Percentiles rank a stretch among this genome's conserved stretches.
Evolutionary conservation across 2,329 filamentous ascomycete species (phyloP).

Genomic region (Nakataea oryzae): DNA sequence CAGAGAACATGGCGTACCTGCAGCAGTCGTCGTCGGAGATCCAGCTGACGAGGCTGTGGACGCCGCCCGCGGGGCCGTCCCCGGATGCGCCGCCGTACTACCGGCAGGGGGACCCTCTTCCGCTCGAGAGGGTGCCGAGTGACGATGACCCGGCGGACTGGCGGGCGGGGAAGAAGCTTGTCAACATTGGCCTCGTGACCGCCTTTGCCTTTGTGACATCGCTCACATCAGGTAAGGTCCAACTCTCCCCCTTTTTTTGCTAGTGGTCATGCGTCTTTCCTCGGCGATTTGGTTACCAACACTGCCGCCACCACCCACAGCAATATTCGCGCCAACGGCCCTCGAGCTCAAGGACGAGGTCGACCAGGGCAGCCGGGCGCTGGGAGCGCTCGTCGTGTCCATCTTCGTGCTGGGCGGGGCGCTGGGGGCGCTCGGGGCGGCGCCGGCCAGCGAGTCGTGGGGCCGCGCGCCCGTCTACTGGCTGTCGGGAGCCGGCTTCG

Average conservation of each 20-base stretch:
- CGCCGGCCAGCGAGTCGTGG: conserved; percentile 23
- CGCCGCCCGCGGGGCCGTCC: not conserved
- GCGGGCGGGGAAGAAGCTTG: not conserved
- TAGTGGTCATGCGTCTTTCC: too few relatives aligned
- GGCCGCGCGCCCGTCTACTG: conserved; percentile 21
- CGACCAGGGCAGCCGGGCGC: conserved; percentile 16
- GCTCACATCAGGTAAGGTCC: not conserved
- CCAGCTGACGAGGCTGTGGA: not conserved
- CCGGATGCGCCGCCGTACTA: not conserved
- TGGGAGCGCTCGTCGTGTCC: conserved; percentile 55
- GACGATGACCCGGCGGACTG: not conserved
- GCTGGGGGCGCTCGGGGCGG: conserved; percentile 20
- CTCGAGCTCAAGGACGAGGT: not conserved
- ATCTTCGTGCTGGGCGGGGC: conserved; percentile 51
- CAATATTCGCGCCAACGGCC: not conserved
- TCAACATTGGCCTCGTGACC: not conserved
- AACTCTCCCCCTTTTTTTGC: too few relatives aligned
- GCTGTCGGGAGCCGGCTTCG: not conserved
- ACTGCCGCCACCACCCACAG: not conserved
- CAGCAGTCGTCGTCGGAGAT: not conserved
- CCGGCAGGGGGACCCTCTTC: not conserved
- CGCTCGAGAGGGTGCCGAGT: not conserved
- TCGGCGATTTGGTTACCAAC: too few relatives aligned
- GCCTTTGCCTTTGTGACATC: not conserved
- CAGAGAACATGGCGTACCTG: not conserved